A percentile compares a stretch with the other conserved stretches of the same genome.
Evolutionary conservation across 139 green algal species (phyloP).

Genomic region (Volvox africanus): DNA sequence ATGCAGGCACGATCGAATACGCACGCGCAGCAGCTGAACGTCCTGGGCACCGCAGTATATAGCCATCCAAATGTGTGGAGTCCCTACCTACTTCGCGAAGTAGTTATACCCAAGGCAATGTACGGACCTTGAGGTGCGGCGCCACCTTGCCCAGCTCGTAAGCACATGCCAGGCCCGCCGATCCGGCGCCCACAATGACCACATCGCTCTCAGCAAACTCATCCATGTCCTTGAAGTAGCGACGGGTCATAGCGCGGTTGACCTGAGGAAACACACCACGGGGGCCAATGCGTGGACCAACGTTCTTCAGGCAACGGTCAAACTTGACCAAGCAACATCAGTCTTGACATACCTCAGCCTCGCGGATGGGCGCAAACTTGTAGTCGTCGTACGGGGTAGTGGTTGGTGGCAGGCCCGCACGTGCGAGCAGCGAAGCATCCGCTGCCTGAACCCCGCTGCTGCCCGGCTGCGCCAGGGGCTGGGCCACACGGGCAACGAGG

Average conservation of each 20-base stretch:
- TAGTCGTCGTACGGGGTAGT: slow-evolving; percentile 75
- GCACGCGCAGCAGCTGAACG: no score
- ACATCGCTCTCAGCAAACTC: slow-evolving; percentile 86
- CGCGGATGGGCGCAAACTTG: slow-evolving; percentile 83
- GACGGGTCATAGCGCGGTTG: slow-evolving; percentile 87
- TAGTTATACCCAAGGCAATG: no score
- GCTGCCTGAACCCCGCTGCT: neutral
- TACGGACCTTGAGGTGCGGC: slow-evolving; percentile 91
- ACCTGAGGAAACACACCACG: slow-evolving; percentile 63
- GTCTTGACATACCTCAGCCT: slow-evolving; percentile 75
- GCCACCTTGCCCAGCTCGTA: slow-evolving; percentile 95
- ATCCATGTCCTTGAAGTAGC: slow-evolving; percentile 96
- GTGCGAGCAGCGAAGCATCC: neutral
- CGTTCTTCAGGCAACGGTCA: no score
- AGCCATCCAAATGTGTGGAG: no score
- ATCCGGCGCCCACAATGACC: slow-evolving; percentile 84
- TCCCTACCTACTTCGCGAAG: no score
- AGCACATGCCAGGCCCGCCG: slow-evolving; percentile 90
- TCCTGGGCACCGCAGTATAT: no score
- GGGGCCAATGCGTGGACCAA: neutral
- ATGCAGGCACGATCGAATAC: no score
- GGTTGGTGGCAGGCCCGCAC: slow-evolving; percentile 28
- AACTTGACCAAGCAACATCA: no score
- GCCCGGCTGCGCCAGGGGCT: slow-evolving; percentile 8
- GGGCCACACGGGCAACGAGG: slow-evolving; percentile 32